These are phyloP conservation scores for Leccinum ochraceum DNA, from an alignment of 768 basidiomycete species.

Conservation along the genomic window DNA sequence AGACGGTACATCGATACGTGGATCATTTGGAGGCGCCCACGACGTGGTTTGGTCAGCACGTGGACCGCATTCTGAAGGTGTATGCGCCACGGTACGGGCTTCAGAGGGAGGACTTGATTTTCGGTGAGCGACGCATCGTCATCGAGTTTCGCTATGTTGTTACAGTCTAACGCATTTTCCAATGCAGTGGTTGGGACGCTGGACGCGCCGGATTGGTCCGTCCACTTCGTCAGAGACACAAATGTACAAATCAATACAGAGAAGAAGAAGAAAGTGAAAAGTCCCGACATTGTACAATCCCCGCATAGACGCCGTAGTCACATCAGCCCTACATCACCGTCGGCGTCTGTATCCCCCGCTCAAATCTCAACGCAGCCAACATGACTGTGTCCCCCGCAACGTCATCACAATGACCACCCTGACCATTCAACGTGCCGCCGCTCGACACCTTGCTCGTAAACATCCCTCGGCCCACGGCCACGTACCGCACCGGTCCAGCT, in stretches of 20 bases:
- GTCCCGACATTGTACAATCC: too few relatives aligned
- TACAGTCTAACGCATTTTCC: background rate
- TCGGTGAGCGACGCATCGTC: conserved; percentile 33
- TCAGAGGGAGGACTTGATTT: conserved; percentile 57
- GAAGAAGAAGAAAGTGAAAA: too few relatives aligned
- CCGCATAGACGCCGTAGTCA: background rate
- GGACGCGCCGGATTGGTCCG: conserved; percentile 48
- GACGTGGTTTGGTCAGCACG: conserved; percentile 73
- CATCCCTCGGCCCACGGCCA: conserved; percentile 36
- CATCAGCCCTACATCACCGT: conserved; percentile 38
- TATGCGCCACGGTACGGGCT: conserved; percentile 50
- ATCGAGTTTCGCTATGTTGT: background rate
- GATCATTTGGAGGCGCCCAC: conserved; percentile 62
- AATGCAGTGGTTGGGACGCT: conserved; percentile 67
- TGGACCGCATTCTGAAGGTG: conserved; percentile 58
- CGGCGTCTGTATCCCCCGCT: conserved; percentile 57
- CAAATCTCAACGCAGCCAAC: conserved; percentile 65
- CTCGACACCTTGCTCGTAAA: conserved; percentile 57
- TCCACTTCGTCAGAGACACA: conserved; percentile 4
- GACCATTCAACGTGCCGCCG: conserved; percentile 10
- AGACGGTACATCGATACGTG: conserved; percentile 68
- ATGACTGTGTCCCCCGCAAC: conserved; percentile 52
- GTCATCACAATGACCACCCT: conserved; percentile 23
- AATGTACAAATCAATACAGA: too few relatives aligned
- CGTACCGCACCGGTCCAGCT: conserved; percentile 50